phyloP scores from a whole-genome alignment of 2,329 filamentous ascomycete genomes.

The Calonectria pseudoreteaudii region DNA sequence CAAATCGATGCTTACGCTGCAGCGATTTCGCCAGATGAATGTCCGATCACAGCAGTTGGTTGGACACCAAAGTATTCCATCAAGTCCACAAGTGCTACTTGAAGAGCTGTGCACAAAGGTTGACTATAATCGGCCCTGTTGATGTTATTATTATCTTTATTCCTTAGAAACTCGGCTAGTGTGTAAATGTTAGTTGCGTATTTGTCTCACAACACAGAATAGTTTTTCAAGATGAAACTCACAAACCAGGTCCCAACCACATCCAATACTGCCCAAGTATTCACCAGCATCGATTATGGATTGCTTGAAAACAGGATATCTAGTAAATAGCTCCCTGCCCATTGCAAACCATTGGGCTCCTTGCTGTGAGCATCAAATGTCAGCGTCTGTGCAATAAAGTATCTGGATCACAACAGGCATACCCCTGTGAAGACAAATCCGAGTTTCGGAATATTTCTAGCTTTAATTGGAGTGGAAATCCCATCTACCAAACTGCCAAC shows the following conservation, averaged over 20 bases:
- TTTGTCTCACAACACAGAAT: not conserved
- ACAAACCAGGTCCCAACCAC: constrained; percentile 39
- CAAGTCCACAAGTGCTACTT: constrained; percentile 58
- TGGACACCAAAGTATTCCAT: constrained; percentile 45
- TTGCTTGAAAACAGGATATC: constrained; percentile 14
- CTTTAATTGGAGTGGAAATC: not conserved
- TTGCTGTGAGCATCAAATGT: constrained; percentile 28
- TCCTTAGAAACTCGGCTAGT: not conserved
- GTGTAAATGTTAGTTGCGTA: not conserved
- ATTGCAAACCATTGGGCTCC: constrained; percentile 48
- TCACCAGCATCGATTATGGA: not conserved
- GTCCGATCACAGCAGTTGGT: constrained; percentile 49
- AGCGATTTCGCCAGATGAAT: constrained; percentile 55
- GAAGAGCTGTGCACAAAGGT: constrained; percentile 65
- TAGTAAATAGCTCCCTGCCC: constrained; percentile 44
- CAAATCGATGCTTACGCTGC: constrained; percentile 48
- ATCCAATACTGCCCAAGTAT: constrained; percentile 41
- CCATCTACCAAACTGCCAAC: not conserved
- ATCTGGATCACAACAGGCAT: not conserved
- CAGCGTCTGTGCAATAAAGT: not conserved
- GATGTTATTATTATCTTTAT: constrained; percentile 31
- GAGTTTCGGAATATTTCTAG: not conserved
- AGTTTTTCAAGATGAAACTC: not conserved
- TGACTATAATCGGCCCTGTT: constrained; percentile 58
- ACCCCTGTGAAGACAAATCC: constrained; percentile 45